Evolutionary conservation across 352 stramenopile genomes (phyloP), one percentile per base, ranked within the genome.

Genomic region (Ochromonadaceae sp.): DNA sequence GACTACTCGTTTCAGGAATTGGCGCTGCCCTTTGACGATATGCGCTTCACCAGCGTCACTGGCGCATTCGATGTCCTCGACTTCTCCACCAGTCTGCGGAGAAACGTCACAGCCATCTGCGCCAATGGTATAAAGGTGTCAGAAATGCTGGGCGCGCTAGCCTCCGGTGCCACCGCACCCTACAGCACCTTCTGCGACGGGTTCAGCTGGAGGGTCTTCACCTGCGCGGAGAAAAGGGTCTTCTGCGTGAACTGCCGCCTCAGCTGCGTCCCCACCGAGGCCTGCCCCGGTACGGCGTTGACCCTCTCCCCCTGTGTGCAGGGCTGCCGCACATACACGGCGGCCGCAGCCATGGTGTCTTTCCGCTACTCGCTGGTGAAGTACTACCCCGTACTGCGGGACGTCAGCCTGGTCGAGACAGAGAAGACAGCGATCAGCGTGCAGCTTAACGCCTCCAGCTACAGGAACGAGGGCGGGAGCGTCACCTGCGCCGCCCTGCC

Each of bases 161-260:
- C 7, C 7, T 20, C 20, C 7, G 44, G 44, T 7, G 14, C 7
- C 14, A 28, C 28, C 7, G 28, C 7, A 17, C 25, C 28, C 12
- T 52, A 52, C 20, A 52, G 35, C n/a, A n/a, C n/a, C n/a, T n/a
- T n/a, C 34, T 52, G 49, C 43, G 22, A 59, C 43, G 49, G 49
- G 20, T 22, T 30, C 32, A 59, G 7, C 25, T 59, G 49, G 49
- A 31, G 49, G 26, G 49, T 59, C 26, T 59, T 59, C 25, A 59
- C 5, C 22, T 59, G 49, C 30, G 7, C 26, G n/a, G 26, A n/a
- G 43, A 36, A 48, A 5, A 7, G 49, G 7, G 49, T 59, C 7
- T 59, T 59, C 25, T 59, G 49, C 22, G 43, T 59, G 10, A 59
- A 59, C 25, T 59, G 49, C 22, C n/a, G 30, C 15, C n/a, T 20